These are phyloP conservation scores for Hibiscus syriacus DNA, from an alignment of 345 rosid species.

Conservation along the genomic window DNA sequence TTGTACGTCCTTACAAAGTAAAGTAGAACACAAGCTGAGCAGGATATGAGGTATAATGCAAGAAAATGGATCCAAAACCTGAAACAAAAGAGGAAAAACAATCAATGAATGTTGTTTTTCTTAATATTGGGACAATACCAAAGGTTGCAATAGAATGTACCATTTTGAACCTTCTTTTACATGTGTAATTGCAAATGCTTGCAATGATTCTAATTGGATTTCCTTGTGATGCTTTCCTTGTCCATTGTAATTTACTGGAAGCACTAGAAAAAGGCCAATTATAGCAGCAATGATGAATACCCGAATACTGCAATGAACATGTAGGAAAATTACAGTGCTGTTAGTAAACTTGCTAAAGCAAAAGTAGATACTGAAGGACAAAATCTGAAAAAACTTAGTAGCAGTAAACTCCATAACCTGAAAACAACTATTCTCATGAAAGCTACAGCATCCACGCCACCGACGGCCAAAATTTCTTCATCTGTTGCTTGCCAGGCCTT, in stretches of 20 bases:
- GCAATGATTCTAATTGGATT: slow-evolving; percentile 47
- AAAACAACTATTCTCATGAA: slow-evolving; percentile 71
- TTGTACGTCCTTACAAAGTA: slow-evolving; percentile 66
- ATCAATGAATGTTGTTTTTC: slow-evolving; percentile 6
- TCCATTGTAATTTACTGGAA: slow-evolving; percentile 83
- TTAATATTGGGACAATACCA: neutral
- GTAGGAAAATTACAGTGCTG: slow-evolving; percentile 6
- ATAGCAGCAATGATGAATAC: slow-evolving; percentile 61
- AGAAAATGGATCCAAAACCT: slow-evolving; percentile 95
- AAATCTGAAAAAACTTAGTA: too few species aligned
- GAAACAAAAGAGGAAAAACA: slow-evolving; percentile 14
- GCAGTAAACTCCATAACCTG: too few species aligned
- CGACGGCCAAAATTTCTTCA: slow-evolving; percentile 58
- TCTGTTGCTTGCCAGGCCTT: slow-evolving; percentile 84
- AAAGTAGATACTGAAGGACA: too few species aligned
- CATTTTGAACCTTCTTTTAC: slow-evolving; percentile 71
- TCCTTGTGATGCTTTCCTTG: slow-evolving; percentile 47
- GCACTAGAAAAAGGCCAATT: slow-evolving; percentile 57
- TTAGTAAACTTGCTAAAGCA: slow-evolving; percentile 11
- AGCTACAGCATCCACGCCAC: slow-evolving; percentile 85
- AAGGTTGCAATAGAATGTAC: slow-evolving; percentile 29
- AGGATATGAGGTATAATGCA: slow-evolving; percentile 65
- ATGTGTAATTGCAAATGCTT: slow-evolving; percentile 68
- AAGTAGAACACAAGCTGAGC: slow-evolving; percentile 71
- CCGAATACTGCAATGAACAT: slow-evolving; percentile 50